Evolutionary conservation across 202 grass and related monocot species (phyloP).

Genomic region (Carex sylvatica): DNA sequence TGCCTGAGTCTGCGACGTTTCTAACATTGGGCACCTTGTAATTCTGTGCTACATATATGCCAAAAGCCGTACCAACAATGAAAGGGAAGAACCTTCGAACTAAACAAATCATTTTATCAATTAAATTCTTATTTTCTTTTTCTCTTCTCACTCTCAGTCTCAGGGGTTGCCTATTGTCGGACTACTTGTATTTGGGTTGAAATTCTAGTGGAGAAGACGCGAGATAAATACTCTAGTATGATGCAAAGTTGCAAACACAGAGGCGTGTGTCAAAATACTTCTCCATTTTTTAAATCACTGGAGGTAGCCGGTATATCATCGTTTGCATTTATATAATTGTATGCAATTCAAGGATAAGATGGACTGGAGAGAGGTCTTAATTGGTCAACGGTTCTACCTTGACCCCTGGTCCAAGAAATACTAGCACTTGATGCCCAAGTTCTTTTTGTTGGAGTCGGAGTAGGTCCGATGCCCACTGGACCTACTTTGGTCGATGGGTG

Average conservation of each 20-base stretch:
- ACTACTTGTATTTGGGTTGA: not conserved
- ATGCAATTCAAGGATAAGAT: not conserved
- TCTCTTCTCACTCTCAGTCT: not conserved
- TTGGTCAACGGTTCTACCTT: slow-evolving; percentile 4
- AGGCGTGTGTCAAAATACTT: not conserved
- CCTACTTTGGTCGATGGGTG: no score
- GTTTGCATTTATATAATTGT: not conserved
- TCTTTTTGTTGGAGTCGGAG: not conserved
- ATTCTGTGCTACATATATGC: slow-evolving; percentile 42
- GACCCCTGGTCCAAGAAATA: slow-evolving; percentile 23
- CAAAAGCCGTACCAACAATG: slow-evolving; percentile 32
- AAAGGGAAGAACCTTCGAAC: slow-evolving; percentile 46
- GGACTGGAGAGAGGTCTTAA: not conserved
- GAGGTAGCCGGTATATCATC: not conserved
- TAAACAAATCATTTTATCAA: slow-evolving; percentile 30
- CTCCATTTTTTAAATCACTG: not conserved
- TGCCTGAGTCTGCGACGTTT: slow-evolving; percentile 12
- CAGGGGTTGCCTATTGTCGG: not conserved
- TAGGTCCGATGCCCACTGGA: no score
- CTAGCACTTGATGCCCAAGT: not conserved
- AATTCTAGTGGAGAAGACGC: not conserved
- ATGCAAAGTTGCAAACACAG: not conserved
- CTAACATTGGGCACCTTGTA: slow-evolving; percentile 53
- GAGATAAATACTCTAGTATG: not conserved
- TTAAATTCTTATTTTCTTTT: not conserved